Conservation (phyloP, 2,329 filamentous ascomycete species). For the Epicoccum sorghinum region DNA sequence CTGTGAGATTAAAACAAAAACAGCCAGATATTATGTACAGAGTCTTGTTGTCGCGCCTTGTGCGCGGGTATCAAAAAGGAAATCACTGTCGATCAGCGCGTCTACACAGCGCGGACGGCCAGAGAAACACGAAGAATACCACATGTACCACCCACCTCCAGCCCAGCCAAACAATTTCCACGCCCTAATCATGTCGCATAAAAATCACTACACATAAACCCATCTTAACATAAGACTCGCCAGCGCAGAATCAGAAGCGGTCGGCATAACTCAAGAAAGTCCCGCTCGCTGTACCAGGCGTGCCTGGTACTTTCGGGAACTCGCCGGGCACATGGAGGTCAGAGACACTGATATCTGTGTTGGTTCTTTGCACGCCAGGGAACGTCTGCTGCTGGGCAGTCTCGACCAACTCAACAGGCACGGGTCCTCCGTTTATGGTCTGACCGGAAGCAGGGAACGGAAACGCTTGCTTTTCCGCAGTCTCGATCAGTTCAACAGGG, state of each 20-base stretch:
- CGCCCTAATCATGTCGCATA: background rate
- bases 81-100: background rate
- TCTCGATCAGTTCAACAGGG: conserved; percentile 24
- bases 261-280: conserved; percentile 13
- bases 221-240: background rate
- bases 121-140: conserved; percentile 2
- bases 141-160: background rate
- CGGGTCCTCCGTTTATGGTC: conserved; percentile 38
- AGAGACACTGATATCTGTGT: conserved; percentile 61
- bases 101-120: background rate
- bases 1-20: background rate
- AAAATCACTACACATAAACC: background rate
- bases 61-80: conserved; percentile 12
- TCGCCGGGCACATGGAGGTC: conserved; percentile 73
- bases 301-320: conserved; percentile 55
- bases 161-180: background rate
- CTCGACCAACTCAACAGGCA: conserved; percentile 25
- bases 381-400: conserved; percentile 44
- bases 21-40: conserved; percentile 7
- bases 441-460: conserved; percentile 25
- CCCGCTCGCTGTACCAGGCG: conserved; percentile 10
- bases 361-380: conserved; percentile 55
- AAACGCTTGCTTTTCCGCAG: conserved; percentile 32
- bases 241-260: conserved; percentile 1
- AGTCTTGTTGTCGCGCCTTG: conserved; percentile 3